Evolutionary conservation across 768 basidiomycete species (phyloP).

Genomic region (Agrocybe chaxingu): DNA sequence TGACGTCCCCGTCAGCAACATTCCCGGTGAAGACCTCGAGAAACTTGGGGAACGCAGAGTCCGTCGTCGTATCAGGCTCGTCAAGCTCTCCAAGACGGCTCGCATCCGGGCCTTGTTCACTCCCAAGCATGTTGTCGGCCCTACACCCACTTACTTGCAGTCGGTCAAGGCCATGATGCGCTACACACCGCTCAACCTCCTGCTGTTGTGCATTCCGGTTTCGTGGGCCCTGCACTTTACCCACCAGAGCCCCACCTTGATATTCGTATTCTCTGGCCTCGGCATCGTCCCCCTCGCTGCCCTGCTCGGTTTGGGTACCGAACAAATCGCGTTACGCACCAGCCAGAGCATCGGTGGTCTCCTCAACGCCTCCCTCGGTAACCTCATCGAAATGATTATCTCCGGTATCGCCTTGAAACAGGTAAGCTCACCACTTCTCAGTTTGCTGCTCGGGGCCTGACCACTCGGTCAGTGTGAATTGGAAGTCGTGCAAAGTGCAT

Average conservation of each 20-base stretch:
- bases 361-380: conserved; percentile 51
- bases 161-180: conserved; percentile 28
- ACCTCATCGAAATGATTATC: conserved; percentile 52
- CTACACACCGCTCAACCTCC: conserved; percentile 39
- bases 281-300: conserved; percentile 51
- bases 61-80: conserved; percentile 5
- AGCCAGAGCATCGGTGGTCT: conserved; percentile 49
- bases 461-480: conserved; percentile 40
- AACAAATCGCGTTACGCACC: conserved; percentile 47
- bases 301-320: conserved; percentile 49
- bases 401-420: conserved; percentile 38
- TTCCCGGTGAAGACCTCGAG: conserved; percentile 14
- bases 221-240: conserved; percentile 46
- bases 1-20: conserved; percentile 3
- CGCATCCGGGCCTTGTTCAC: conserved; percentile 30
- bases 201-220: conserved; percentile 47
- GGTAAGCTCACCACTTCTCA: conserved; percentile 18
- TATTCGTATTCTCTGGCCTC: conserved; percentile 46
- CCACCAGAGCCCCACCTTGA: conserved; percentile 40
- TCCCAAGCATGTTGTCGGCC: conserved; percentile 27
- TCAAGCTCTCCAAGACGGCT: conserved; percentile 11
- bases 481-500: conserved; percentile 48
- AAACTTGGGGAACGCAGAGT: conserved; percentile 13
- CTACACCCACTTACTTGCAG: conserved; percentile 29
- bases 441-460: neutral